Evolutionary conservation across 805 yeast species (phyloP), one percentile per base, ranked within the genome.

Genomic region (Cyberlindnera nakhonratchasimensis): DNA sequence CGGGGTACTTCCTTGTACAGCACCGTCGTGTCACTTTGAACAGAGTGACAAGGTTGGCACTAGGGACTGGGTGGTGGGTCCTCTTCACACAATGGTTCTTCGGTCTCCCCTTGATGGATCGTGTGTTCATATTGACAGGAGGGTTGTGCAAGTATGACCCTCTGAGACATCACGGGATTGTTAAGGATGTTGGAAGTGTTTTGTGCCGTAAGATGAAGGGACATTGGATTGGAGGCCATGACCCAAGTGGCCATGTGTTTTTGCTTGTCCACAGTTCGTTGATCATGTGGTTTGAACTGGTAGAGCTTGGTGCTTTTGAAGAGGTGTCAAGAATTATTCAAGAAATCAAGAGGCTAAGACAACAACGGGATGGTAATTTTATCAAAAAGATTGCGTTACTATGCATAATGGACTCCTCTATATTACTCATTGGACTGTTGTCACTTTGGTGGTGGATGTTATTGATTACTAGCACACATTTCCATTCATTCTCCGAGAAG

Each of bases 181-280:
- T 34, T n/a, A 46, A 42, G 9, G 43, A 35, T 14, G 30, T 54
- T 9, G 53, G 57, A 0, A 55, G 60, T 42, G 21, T 43, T 2
- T 51, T 59, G 2, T 75, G 93, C 59, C 63, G 93, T 59, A 39
- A 58, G 46, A 22, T 75, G 55, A 88, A 80, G 38, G 83, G 98
- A 0, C 44, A 54, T 13, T 85, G 91, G 93, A 47, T 51, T 7
- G 88, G 96, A 1, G 99, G 99, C 0, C 96, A 88, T 58, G 99
- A 93, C 65, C 96, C 98, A 5, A 82, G 91, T 47, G 99, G 99
- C 0, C 99, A 93, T 59, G 82, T 87, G 1, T 93, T 90, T 54
- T 61, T 93, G 31, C 66, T 91, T 34, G 73, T 82, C 5, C 84
- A 82, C 45, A 71, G 86, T 8, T 74, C 82, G 23, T 58, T 82